Evolutionary conservation across 768 basidiomycete species (phyloP), one percentile per base, ranked within the genome.

Genomic region (Suillus brevipes): DNA sequence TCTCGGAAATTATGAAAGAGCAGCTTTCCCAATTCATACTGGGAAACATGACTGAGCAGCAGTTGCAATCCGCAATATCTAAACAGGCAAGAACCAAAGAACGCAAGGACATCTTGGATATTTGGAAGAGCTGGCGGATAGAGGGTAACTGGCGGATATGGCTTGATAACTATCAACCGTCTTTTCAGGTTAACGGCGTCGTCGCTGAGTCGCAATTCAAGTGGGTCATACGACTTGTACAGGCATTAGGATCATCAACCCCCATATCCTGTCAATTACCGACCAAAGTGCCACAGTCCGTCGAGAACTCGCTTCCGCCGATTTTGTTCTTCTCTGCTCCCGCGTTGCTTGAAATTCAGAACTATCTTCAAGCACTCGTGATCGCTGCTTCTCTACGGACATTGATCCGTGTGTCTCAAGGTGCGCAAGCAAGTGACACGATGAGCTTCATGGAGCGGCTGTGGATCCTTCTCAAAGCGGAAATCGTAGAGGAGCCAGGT

Each of bases 281-380:
- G 12, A 69, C 71, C 38, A 68, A 42, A 45, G 64, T 57, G 36
- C 42, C 47, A 10, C 20, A 14, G 28, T 31, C 36, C 18, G 40
- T 38, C 25, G 62, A n/a, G 7, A 88, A 90, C 65, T 64, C 67
- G 25, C 79, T 92, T 18, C 90, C 91, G 1, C 88, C 89, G 0
- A 84, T 86, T 40, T 84, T 91, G 66, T 85, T 91, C 69, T 86
- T 91, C 71, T 80, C 80, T 1, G 70, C 79, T 6, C 86, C 86
- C 2, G 73, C 80, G 7, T 78, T 91, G 0, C 71, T 89, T 50
- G 83, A 82, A 70, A 69, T 86, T 14, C 90, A 92, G 73, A 90
- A 92, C 67, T 83, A 85, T 68, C 74, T 91, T 6, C 90, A 92
- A 71, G 90, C 89, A 5, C 79, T 91, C 13, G 81, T 89, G 18